Evolutionary conservation across 305 asterid genomes (phyloP).

Genomic region (Fraxinus sp.): DNA sequence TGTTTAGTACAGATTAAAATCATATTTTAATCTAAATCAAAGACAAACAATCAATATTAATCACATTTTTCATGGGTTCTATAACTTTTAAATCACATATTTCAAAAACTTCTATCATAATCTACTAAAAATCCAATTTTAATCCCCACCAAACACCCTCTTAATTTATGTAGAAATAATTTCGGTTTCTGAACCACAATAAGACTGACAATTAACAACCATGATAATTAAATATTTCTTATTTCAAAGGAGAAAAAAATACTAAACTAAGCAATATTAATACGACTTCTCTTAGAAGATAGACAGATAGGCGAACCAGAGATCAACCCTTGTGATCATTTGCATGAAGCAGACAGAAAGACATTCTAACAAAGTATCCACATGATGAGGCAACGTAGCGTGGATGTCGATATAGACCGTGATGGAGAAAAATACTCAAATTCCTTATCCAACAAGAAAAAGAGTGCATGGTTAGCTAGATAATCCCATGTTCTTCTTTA

Average conservation of each 20-base stretch:
- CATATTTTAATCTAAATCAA: too few relatives aligned
- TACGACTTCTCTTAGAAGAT: background rate
- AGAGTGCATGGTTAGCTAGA: background rate
- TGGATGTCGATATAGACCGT: background rate
- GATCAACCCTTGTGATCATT: background rate
- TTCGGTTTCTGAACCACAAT: background rate
- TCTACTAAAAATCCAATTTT: too few relatives aligned
- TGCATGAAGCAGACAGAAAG: background rate
- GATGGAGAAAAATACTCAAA: background rate
- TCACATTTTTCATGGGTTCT: too few relatives aligned
- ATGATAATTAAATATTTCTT: background rate
- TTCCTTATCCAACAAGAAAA: background rate
- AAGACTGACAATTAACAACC: background rate
- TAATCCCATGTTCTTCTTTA: background rate
- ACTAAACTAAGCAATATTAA: background rate
- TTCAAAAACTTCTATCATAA: too few relatives aligned
- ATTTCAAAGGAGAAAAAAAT: background rate
- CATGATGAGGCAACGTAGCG: background rate
- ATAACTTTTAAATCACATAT: too few relatives aligned
- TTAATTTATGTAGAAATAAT: slow-evolving; percentile 18
- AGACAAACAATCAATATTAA: too few relatives aligned
- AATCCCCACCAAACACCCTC: too few relatives aligned
- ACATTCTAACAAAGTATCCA: background rate
- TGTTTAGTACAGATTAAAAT: too few relatives aligned
- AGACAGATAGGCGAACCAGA: background rate